These are phyloP conservation scores for Cyphellophora europaea DNA, from an alignment of 2,329 filamentous ascomycete species.

Conservation along the genomic window DNA sequence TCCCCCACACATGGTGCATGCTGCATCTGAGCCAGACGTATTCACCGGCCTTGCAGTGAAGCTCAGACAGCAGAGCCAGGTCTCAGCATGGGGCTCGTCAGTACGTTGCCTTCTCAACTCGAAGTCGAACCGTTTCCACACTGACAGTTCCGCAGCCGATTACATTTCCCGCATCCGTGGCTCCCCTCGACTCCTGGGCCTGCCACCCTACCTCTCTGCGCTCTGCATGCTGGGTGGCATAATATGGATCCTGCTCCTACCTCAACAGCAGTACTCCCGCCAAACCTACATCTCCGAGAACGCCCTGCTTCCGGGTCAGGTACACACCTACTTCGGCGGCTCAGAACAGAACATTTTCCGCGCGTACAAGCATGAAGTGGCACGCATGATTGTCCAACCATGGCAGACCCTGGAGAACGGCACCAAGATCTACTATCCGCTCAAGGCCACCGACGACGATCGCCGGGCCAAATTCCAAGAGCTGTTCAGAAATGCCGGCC, in stretches of 20 bases:
- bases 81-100: conserved; percentile 15
- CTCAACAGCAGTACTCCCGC: conserved; percentile 82
- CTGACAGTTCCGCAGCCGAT: conserved; percentile 7
- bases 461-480: conserved; percentile 56
- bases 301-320: conserved; percentile 86
- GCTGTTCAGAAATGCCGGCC: conserved; percentile 66
- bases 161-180: conserved; percentile 46
- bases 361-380: conserved; percentile 78
- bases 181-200: conserved; percentile 70
- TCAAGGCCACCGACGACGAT: conserved; percentile 7
- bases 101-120: conserved; percentile 11
- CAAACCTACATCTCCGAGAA: conserved; percentile 97
- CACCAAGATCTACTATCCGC: conserved; percentile 26
- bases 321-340: conserved; percentile 94
- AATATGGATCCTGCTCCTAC: conserved; percentile 80
- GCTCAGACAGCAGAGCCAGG: conserved; percentile 13
- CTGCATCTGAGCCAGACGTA: too few relatives aligned
- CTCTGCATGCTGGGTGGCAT: conserved; percentile 78
- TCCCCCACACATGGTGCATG: too few relatives aligned
- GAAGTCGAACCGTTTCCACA: conserved; percentile 8
- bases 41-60: conserved; percentile 15
- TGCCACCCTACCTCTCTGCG: conserved; percentile 80
- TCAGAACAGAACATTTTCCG: conserved; percentile 93
- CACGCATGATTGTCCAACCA: conserved; percentile 29
- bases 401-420: conserved; percentile 25